Base-by-base conservation (phyloP, 306 rosid genomes). In the Potentilla sterilis region DNA sequence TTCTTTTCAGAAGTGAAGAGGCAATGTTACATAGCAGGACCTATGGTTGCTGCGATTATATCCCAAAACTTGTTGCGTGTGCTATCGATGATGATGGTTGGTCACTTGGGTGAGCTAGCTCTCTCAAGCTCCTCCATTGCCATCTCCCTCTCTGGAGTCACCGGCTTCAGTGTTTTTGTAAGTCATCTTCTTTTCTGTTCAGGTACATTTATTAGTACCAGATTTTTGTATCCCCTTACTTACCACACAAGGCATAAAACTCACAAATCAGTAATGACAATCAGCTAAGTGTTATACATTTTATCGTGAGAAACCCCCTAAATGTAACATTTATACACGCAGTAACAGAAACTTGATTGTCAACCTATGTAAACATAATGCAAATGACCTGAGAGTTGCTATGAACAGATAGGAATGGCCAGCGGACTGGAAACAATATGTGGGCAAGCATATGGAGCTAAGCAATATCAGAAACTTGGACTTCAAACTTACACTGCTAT, bases 81-180 rank as follows among this genome's bases (percentile, higher is more conserved):
- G 3, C 75, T 87, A 16, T 79, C 91, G 28, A 35, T 80, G 69
- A 83, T 70, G 84, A 83, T 89, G 89, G 93, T 89, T 21, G 93
- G 93, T 59, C 93, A 87, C 77, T 82, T 86, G 75, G 86, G 93
- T 5, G 85, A 79, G 42, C 90, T 89, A 72, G 85, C 89, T 75
- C 89, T 86, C 75, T 89, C 91, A 13, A 87, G 91, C 85, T 81
- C 89, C 1, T 87, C 91, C 3, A 80, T 89, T 44, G 89, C 93
- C 38, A 73, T 85, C 46, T 89, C 93, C 67, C 82, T 86, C 10
- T 79, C 85, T 79, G 88, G 80, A 65, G 93, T 89, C 69, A 62
- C 88, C 46, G 93, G 93, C 74, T 89, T 85, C 58, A 86, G 93
- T 80, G 35, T 83, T 11, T 68, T 89, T 21, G 93, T 89, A 75